Evolutionary conservation across 225 moss, liverwort and hornwort species (phyloP).

Genomic region (Bryum argenteum): DNA sequence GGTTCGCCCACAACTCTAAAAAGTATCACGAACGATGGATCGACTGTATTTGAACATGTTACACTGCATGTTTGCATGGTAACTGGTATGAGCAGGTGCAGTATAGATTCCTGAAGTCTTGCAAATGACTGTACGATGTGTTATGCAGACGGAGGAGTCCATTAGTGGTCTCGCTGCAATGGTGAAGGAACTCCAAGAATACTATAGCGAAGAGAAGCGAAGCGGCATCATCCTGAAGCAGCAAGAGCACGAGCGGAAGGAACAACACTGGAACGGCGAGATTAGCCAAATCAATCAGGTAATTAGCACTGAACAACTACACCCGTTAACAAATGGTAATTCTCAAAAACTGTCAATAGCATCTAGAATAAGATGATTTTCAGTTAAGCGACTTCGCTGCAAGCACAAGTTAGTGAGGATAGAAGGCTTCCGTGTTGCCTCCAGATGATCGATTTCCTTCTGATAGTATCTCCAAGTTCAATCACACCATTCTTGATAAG

Average conservation of each 20-base stretch:
- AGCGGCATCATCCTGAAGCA: conserved; percentile 49
- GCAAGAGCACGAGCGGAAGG: conserved; percentile 48
- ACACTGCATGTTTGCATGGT: too few species aligned
- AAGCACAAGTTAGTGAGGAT: too few species aligned
- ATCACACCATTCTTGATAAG: too few species aligned
- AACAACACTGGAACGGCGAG: conserved; percentile 59
- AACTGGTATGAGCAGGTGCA: background rate
- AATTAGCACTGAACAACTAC: background rate
- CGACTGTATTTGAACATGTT: too few species aligned
- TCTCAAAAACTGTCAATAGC: too few species aligned
- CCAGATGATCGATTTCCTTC: too few species aligned
- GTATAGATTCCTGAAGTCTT: background rate
- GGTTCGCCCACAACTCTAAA: conserved; percentile 28
- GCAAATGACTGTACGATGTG: conserved; percentile 5
- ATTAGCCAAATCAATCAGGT: conserved; percentile 61
- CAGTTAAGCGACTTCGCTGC: too few species aligned
- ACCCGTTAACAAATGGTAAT: too few species aligned
- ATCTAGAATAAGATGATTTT: too few species aligned
- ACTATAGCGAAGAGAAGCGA: conserved; percentile 55
- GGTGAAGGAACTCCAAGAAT: conserved; percentile 70
- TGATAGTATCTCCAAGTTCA: too few species aligned
- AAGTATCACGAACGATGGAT: too few species aligned
- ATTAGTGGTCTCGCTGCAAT: conserved; percentile 54
- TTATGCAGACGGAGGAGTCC: conserved; percentile 62
- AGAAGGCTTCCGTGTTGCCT: too few species aligned